Evolutionary conservation across 2,329 filamentous ascomycete species (phyloP).

Genomic region (Microthyrium microscopicum): DNA sequence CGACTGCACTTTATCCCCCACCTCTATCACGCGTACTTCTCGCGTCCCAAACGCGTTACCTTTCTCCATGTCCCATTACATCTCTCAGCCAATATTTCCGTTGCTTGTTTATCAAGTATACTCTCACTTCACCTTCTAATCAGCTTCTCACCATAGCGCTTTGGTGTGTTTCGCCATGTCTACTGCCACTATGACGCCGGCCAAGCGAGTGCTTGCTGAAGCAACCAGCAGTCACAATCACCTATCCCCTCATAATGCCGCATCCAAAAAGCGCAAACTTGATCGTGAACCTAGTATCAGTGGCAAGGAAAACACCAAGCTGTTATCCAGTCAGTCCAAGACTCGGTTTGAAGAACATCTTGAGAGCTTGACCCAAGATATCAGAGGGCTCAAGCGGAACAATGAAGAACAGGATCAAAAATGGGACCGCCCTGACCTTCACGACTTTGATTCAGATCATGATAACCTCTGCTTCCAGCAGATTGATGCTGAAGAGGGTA

Average conservation of each 20-base stretch:
- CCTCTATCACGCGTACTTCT: neutral
- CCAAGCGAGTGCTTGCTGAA: conserved; percentile 31
- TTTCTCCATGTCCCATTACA: neutral
- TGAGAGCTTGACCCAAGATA: conserved; percentile 91
- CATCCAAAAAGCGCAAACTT: conserved; percentile 84
- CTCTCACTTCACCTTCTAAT: neutral
- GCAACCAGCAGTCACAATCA: conserved; percentile 28
- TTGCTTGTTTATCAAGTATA: neutral
- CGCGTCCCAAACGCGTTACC: neutral
- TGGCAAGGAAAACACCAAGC: conserved; percentile 16
- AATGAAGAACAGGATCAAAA: conserved; percentile 88
- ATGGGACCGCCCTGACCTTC: conserved; percentile 55
- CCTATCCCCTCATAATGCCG: conserved; percentile 30
- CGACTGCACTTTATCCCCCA: neutral
- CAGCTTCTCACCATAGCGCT: neutral
- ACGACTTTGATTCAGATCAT: conserved; percentile 43
- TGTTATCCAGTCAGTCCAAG: conserved; percentile 64
- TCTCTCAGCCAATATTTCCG: neutral
- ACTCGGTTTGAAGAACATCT: conserved; percentile 91
- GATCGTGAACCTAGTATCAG: conserved; percentile 40
- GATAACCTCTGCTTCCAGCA: conserved; percentile 80
- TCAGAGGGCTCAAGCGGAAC: conserved; percentile 65
- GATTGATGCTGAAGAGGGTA: conserved; percentile 88
- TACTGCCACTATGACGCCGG: conserved; percentile 15
- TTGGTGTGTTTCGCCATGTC: neutral